Percentiles rank a stretch among this genome's conserved stretches.
Evolutionary conservation across 352 stramenopile genomes (phyloP).

Genomic region (Phytophthora hybrid): DNA sequence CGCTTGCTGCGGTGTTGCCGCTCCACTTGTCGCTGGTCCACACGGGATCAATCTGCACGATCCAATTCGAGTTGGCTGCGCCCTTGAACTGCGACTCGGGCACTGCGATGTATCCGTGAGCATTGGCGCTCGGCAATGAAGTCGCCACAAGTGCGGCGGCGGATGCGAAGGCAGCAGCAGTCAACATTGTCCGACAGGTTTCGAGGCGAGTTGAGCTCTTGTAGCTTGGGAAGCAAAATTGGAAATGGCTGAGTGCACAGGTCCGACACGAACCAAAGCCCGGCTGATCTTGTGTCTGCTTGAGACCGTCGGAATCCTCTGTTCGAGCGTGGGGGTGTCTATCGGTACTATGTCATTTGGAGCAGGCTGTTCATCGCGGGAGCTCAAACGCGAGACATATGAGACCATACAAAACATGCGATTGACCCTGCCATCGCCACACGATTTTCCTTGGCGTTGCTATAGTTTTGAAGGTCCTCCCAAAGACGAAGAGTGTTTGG

Average conservation of each 20-base stretch:
- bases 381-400: neutral
- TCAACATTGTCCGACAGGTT: neutral
- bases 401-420: neutral
- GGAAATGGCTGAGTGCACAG: neutral
- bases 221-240: neutral
- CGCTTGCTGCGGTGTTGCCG: neutral
- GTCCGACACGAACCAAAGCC: neutral
- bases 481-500: neutral
- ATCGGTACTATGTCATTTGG: too few species aligned
- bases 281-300: neutral
- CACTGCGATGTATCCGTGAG: constrained; percentile 25
- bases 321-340: neutral
- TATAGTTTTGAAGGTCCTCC: neutral
- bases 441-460: neutral
- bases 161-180: neutral
- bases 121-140: neutral
- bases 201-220: neutral
- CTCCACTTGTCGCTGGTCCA: constrained; percentile 16
- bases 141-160: neutral
- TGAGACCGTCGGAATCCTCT: neutral
- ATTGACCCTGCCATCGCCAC: neutral
- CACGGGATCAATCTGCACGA: constrained; percentile 20
- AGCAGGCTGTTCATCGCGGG: too few species aligned
- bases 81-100: constrained; percentile 10
- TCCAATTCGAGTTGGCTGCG: constrained; percentile 16